A percentile compares a stretch with the other conserved stretches of the same genome.
These are phyloP conservation scores for Xylaria telfairii DNA, from an alignment of 495 filamentous ascomycete genomes.

Conservation along the genomic window DNA sequence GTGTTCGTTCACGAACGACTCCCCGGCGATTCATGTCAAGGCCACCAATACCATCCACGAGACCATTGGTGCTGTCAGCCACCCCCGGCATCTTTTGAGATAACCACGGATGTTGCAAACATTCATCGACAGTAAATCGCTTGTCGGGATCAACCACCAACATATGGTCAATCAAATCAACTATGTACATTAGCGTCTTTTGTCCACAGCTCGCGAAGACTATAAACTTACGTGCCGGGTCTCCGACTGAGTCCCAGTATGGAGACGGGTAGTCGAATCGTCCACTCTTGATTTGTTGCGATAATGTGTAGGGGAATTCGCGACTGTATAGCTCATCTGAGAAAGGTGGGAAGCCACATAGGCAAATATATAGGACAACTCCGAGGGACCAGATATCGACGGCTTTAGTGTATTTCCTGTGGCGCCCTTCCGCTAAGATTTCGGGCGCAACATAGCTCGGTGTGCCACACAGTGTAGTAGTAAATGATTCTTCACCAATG, in stretches of 20 bases:
- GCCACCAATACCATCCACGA: constrained; percentile 79
- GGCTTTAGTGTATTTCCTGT: constrained; percentile 89
- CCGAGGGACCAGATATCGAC: constrained; percentile 98
- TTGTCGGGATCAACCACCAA: constrained; percentile 82
- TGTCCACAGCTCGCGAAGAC: neutral
- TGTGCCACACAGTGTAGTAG: constrained; percentile 95
- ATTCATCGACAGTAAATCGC: constrained; percentile 87
- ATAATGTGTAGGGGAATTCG: constrained; percentile 80
- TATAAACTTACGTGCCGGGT: constrained; percentile 66
- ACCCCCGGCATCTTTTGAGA: constrained; percentile 60
- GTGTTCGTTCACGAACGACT: constrained; percentile 77
- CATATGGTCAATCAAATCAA: constrained; percentile 96
- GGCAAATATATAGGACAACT: constrained; percentile 98
- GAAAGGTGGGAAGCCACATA: constrained; percentile 98
- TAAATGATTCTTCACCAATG: constrained; percentile 98
- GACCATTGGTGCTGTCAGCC: constrained; percentile 89
- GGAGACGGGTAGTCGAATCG: constrained; percentile 94
- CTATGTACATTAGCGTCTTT: constrained; percentile 38
- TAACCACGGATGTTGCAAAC: constrained; percentile 91
- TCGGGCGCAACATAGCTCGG: constrained; percentile 97
- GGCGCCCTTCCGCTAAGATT: constrained; percentile 77
- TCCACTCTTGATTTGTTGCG: constrained; percentile 88
- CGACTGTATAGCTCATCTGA: constrained; percentile 88
- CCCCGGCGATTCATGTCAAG: constrained; percentile 88
- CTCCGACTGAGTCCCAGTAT: constrained; percentile 94